Percentiles rank a stretch among this genome's conserved stretches.
Evolutionary conservation across 179 eudicot genomes (phyloP).

Genomic region (Sideroxylon spinosum): DNA sequence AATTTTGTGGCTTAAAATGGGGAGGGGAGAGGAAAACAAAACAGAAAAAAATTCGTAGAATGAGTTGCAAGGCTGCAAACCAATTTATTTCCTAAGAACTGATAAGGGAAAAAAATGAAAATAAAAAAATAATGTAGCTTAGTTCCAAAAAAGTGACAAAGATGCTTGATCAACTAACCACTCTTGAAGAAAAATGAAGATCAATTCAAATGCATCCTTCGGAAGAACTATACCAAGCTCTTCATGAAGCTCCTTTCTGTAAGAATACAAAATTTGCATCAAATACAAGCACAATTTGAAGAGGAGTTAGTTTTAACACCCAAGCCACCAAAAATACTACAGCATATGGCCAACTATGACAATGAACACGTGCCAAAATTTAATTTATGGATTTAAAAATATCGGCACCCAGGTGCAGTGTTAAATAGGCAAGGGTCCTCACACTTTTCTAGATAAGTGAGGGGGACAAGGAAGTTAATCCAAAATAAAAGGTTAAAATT

Average conservation of each 20-base stretch:
- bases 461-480: too few species aligned
- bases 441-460: too few species aligned
- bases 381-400: background rate
- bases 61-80: too few species aligned
- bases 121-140: background rate
- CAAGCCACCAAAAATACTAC: background rate
- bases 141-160: background rate
- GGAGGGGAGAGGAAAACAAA: background rate
- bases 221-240: constrained; percentile 89
- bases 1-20: background rate
- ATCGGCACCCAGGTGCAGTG: too few species aligned
- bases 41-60: background rate
- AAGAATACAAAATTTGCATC: constrained; percentile 15
- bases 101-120: background rate
- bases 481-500: too few species aligned
- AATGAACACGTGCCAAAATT: background rate
- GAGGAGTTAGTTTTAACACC: constrained; percentile 8
- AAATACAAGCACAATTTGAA: background rate
- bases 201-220: constrained; percentile 83
- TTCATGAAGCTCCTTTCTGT: constrained; percentile 96
- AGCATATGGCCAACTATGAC: background rate
- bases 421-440: too few species aligned
- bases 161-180: constrained; percentile 44
- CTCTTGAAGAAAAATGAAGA: constrained; percentile 67
- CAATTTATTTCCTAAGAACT: background rate